These are phyloP conservation scores for Ophiocordyceps unilateralis DNA, from an alignment of 2,329 filamentous ascomycete genomes.

Conservation along the genomic window DNA sequence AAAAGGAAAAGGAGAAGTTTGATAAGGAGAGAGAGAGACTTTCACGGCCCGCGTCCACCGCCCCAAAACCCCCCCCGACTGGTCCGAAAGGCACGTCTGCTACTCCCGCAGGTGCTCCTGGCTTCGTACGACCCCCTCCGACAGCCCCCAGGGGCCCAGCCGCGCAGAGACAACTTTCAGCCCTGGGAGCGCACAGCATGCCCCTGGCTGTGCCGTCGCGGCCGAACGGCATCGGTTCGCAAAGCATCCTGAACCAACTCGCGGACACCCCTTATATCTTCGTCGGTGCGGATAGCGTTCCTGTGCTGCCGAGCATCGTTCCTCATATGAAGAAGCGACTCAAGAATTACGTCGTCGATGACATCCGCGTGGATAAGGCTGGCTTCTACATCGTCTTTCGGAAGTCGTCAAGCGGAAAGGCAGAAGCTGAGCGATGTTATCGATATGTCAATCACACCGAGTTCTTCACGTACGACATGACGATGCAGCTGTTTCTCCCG, in stretches of 20 bases:
- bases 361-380: conserved; percentile 65
- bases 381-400: conserved; percentile 91
- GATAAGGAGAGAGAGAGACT: conserved; percentile 20
- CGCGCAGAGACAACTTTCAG: conserved; percentile 20
- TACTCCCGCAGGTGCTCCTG: conserved; percentile 6
- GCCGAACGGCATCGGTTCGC: conserved; percentile 39
- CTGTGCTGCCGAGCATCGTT: conserved; percentile 69
- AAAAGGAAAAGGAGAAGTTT: conserved; percentile 44
- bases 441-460: conserved; percentile 61
- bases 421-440: conserved; percentile 69
- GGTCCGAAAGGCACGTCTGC: conserved; percentile 17
- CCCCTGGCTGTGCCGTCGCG: conserved; percentile 8
- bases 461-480: conserved; percentile 83
- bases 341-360: conserved; percentile 64
- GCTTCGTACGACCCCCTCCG: conserved; percentile 41
- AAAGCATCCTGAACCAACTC: conserved; percentile 50
- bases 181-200: conserved; percentile 12
- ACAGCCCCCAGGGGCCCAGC: conserved; percentile 79
- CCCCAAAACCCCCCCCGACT: conserved; percentile 17
- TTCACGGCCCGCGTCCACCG: conserved; percentile 11
- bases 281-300: conserved; percentile 71
- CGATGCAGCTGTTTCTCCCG: conserved; percentile 56
- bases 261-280: conserved; percentile 78
- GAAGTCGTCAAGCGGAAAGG: conserved; percentile 56
- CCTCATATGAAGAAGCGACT: conserved; percentile 81